phyloP scores from a whole-genome alignment of 2,329 filamentous ascomycete genomes.

The Trichoderma afroharzianum region DNA sequence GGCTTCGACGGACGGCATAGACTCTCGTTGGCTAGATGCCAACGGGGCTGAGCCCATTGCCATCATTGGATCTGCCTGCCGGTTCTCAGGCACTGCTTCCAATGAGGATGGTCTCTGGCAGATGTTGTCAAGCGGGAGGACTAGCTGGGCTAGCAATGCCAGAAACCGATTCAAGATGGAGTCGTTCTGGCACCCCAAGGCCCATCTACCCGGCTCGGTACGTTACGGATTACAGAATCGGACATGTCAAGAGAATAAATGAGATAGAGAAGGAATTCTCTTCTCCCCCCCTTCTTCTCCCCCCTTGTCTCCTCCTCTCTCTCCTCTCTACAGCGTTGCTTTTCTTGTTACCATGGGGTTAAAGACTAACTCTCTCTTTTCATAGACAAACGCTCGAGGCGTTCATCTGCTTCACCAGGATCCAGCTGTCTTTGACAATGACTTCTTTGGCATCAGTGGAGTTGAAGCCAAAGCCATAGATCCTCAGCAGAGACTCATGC shows the following conservation, averaged over 20 bases:
- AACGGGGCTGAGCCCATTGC: slow-evolving; percentile 36
- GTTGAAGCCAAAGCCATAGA: slow-evolving; percentile 19
- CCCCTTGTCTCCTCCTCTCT: neutral
- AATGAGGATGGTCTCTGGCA: slow-evolving; percentile 37
- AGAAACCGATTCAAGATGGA: slow-evolving; percentile 16
- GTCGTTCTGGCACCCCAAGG: slow-evolving; percentile 17
- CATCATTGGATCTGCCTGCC: slow-evolving; percentile 40
- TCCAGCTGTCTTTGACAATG: slow-evolving; percentile 16
- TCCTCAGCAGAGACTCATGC: slow-evolving; percentile 17
- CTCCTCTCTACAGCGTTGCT: neutral
- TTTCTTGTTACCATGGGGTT: neutral
- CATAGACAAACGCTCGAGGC: slow-evolving; percentile 8
- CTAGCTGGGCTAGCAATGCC: slow-evolving; percentile 19
- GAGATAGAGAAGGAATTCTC: neutral
- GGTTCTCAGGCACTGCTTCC: slow-evolving; percentile 35
- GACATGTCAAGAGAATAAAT: neutral
- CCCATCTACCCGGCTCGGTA: slow-evolving; percentile 16
- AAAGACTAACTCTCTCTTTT: neutral
- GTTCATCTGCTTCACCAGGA: slow-evolving; percentile 15
- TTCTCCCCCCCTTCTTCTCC: neutral
- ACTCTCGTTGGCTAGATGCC: slow-evolving; percentile 11
- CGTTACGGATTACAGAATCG: neutral
- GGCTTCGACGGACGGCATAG: neutral
- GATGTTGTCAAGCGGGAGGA: slow-evolving; percentile 26
- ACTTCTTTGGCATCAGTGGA: slow-evolving; percentile 17